phyloP scores from a whole-genome alignment of 177 flowering plant species.

The Vitis hybrid region DNA sequence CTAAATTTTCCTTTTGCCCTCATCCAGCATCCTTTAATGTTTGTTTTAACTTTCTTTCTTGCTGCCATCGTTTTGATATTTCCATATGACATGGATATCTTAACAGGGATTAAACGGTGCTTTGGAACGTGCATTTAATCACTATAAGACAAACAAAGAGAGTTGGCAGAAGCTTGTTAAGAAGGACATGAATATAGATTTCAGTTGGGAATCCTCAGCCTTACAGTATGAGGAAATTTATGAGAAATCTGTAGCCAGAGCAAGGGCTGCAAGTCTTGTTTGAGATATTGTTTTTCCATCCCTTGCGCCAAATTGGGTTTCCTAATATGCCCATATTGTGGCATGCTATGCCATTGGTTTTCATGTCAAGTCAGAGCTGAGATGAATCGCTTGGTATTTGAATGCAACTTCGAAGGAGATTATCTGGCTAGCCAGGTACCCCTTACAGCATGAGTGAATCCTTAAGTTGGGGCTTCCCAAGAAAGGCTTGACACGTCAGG shows the following conservation, averaged over 20 bases:
- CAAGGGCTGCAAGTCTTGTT: slow-evolving; percentile 48
- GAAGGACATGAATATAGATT: slow-evolving; percentile 79
- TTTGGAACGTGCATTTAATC: slow-evolving; percentile 76
- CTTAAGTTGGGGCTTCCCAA: background rate
- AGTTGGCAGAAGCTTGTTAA: slow-evolving; percentile 77
- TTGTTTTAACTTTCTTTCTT: no score
- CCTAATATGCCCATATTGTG: no score
- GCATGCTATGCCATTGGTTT: no score
- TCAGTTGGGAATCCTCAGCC: slow-evolving; percentile 93
- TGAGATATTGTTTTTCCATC: slow-evolving; percentile 20
- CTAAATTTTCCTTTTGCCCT: background rate
- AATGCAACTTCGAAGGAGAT: background rate
- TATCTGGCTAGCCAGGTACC: background rate
- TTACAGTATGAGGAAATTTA: slow-evolving; percentile 79
- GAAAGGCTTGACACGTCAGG: background rate
- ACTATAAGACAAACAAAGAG: slow-evolving; percentile 44
- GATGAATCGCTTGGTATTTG: background rate
- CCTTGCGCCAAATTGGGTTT: background rate
- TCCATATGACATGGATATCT: slow-evolving; percentile 2
- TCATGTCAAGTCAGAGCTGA: background rate
- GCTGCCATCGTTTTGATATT: slow-evolving; percentile 7
- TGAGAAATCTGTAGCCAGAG: slow-evolving; percentile 69
- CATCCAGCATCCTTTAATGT: background rate
- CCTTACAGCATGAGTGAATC: background rate
- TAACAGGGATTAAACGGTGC: slow-evolving; percentile 71